Conservation (phyloP, 495 filamentous ascomycete species). For the Tetracladium marchalianum region DNA sequence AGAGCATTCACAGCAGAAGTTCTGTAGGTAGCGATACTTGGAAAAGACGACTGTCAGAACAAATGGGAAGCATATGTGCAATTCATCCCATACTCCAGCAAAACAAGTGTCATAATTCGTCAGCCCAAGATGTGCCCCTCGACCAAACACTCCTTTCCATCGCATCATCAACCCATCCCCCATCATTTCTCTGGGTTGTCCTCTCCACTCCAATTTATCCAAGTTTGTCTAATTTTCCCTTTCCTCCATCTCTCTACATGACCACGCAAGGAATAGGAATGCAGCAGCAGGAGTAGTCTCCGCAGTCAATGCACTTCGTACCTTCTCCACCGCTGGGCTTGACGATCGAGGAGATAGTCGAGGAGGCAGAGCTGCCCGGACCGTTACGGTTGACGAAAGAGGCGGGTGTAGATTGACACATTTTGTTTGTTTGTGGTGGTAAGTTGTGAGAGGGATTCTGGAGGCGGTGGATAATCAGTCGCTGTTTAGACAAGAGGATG, state of each 20-base stretch:
- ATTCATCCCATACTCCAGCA: neutral
- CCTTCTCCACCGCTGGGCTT: slow-evolving; percentile 28
- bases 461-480: neutral
- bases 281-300: slow-evolving; percentile 36
- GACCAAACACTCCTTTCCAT: neutral
- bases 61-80: neutral
- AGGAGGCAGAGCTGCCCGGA: slow-evolving; percentile 28
- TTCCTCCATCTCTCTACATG: slow-evolving; percentile 18
- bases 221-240: neutral
- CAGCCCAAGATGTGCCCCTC: neutral
- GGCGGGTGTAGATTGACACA: slow-evolving; percentile 9
- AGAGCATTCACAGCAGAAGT: no score
- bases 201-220: neutral
- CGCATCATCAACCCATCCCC: no score
- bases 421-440: slow-evolving; percentile 4
- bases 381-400: slow-evolving; percentile 23
- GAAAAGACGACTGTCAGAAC: neutral
- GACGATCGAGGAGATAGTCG: slow-evolving; percentile 30
- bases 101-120: neutral
- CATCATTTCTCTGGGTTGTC: neutral
- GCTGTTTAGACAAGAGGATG: neutral
- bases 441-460: neutral
- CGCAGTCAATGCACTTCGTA: slow-evolving; percentile 35
- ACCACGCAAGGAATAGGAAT: slow-evolving; percentile 33
- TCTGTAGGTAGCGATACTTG: no score